Base-by-base conservation (phyloP, 1,284 basidiomycete species). In the Ceratobasidium sp. region DNA sequence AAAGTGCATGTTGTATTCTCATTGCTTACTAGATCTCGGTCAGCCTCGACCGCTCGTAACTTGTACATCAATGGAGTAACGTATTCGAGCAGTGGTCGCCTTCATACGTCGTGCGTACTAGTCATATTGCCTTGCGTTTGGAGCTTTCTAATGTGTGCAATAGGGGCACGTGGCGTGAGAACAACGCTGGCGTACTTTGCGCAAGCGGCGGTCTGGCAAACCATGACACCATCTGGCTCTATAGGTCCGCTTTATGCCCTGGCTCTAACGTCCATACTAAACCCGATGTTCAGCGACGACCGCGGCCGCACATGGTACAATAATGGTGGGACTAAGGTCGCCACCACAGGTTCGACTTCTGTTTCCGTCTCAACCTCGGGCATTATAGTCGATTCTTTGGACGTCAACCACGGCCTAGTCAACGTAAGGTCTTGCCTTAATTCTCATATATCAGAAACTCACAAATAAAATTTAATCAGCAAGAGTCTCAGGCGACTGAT, bases 51-150 rank as follows among this genome's bases (percentile, higher is more conserved):
- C 18, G 61, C 64, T 40, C 66, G 55, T 66, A 79, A 75, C 46
- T 55, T 80, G 23, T 80, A 80, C 53, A 80, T 80, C 28, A 79
- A 80, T 73, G 80, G 80, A 5, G 73, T 79, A n/a, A 80, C 78
- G 26, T 79, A 80, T 46, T 79, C 78, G 10, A 61, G 51, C 42
- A 72, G 51, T 33, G 77, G 79, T 9, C 77, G 79, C 23, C 75
- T 80, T 51, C 79, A 80, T 63, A 67, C 70, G 26, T 77, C 79
- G 75, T 77, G 60, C 6, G 75, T 64, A 9, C 23, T 9, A 10
- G n/a, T 12, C 20, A 13, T 7, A 7, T 49, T 44, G 1, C 15
- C 42, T n/a, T 39, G 10, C 39, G 20, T 60, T 28, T 60, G 12
- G 26, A 55, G 42, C 46, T 44, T 18, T 33, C 55, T 58, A 23